These are phyloP conservation scores for Nakazawaea sp. DNA, from an alignment of 805 yeast genomes.

Conservation along the genomic window DNA sequence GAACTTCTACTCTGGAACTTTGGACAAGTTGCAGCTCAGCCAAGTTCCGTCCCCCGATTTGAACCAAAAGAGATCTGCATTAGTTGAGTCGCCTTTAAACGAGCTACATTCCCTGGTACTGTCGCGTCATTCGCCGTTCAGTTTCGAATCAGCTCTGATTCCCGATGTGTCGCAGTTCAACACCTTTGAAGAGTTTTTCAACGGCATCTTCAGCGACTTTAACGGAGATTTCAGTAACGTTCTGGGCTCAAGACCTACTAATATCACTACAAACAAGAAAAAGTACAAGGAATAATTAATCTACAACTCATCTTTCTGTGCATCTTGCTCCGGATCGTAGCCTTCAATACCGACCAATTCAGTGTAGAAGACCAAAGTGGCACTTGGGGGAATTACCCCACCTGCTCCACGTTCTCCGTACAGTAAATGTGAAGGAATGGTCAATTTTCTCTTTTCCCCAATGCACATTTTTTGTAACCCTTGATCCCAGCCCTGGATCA, in stretches of 20 bases:
- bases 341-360: constrained; percentile 55
- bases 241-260: constrained; percentile 2
- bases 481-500: constrained; percentile 87
- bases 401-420: constrained; percentile 77
- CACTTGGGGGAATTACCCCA: constrained; percentile 69
- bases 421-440: constrained; percentile 72
- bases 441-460: constrained; percentile 77
- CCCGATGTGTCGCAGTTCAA: constrained; percentile 43
- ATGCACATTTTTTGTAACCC: constrained; percentile 73
- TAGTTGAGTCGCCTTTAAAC: neutral
- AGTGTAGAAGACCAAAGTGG: constrained; percentile 63
- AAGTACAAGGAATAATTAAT: neutral
- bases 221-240: constrained; percentile 10
- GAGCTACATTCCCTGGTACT: neutral
- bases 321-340: constrained; percentile 9
- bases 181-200: constrained; percentile 52
- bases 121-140: neutral
- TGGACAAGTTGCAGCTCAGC: constrained; percentile 5
- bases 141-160: constrained; percentile 16
- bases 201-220: constrained; percentile 29
- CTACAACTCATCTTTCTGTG: constrained; percentile 7
- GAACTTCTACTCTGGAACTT: constrained; percentile 8
- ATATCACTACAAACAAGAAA: too few relatives aligned
- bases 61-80: neutral
- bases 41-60: neutral